Percentiles rank a stretch among this genome's conserved stretches.
Conservation (phyloP, 306 rosid genomes). For the Ceratonia siliqua region DNA sequence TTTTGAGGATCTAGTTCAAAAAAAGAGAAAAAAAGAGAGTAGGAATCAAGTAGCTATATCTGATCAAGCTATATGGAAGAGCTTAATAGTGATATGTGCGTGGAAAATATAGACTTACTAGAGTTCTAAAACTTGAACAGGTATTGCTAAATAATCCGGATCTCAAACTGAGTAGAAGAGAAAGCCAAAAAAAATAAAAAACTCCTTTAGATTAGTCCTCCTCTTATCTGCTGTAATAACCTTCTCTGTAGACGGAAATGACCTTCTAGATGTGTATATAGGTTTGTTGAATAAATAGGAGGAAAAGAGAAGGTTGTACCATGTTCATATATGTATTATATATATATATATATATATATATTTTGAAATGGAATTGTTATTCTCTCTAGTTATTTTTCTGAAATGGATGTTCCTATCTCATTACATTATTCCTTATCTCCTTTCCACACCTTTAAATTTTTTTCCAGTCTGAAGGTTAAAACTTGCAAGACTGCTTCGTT, state of each 20-base stretch:
- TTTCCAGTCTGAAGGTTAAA: neutral
- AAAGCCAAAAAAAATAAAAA: neutral
- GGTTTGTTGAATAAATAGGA: constrained; percentile 65
- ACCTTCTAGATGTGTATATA: constrained; percentile 63
- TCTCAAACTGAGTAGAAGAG: constrained; percentile 15
- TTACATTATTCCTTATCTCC: neutral
- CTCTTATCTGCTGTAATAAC: constrained; percentile 47
- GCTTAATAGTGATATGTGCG: constrained; percentile 23
- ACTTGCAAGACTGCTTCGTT: neutral
- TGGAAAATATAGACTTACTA: constrained; percentile 24
- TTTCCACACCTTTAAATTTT: neutral
- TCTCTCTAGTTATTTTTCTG: neutral
- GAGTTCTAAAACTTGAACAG: constrained; percentile 30
- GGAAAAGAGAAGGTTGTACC: constrained; percentile 19
- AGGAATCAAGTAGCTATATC: constrained; percentile 50
- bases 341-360: constrained; percentile 1
- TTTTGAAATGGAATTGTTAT: constrained; percentile 31
- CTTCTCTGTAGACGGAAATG: constrained; percentile 34
- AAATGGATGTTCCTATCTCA: neutral
- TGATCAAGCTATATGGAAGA: constrained; percentile 38
- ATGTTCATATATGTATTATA: constrained; percentile 42
- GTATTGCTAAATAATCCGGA: constrained; percentile 40
- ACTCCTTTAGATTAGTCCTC: constrained; percentile 30
- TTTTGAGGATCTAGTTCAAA: constrained; percentile 14
- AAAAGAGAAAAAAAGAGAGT: constrained; percentile 8